These are phyloP conservation scores for Alternaria sp. DNA, from an alignment of 2,329 filamentous ascomycete species.

Conservation along the genomic window DNA sequence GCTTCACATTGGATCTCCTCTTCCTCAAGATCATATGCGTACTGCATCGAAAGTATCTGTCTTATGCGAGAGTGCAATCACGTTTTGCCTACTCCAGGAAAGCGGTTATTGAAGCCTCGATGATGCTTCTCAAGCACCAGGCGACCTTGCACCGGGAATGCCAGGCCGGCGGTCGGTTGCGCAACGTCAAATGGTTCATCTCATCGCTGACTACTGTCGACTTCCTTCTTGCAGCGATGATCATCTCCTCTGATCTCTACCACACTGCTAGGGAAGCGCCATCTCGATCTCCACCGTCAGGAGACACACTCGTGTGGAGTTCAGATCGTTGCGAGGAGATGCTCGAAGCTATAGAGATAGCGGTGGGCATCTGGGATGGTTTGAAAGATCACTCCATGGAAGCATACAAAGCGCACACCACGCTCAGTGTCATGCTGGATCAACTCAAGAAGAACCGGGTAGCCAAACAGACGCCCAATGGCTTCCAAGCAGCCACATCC, in stretches of 20 bases:
- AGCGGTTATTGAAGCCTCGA: conserved; percentile 83
- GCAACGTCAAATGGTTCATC: conserved; percentile 78
- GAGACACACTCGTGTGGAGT: conserved; percentile 53
- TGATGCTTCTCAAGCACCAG: conserved; percentile 81
- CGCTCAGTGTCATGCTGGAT: conserved; percentile 82
- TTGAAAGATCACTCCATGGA: conserved; percentile 82
- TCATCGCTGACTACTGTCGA: conserved; percentile 81
- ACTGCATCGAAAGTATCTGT: conserved; percentile 85
- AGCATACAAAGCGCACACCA: conserved; percentile 81
- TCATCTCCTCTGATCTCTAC: conserved; percentile 82
- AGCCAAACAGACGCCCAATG: conserved; percentile 34
- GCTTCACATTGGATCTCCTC: conserved; percentile 82
- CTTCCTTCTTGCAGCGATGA: conserved; percentile 84
- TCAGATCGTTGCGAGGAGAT: conserved; percentile 70
- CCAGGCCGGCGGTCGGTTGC: conserved; percentile 72
- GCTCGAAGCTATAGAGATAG: conserved; percentile 74
- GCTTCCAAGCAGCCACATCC: conserved; percentile 39
- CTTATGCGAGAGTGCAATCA: conserved; percentile 73
- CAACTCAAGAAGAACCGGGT: conserved; percentile 68
- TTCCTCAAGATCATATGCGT: conserved; percentile 90
- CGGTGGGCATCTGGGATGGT: conserved; percentile 79
- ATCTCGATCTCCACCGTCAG: conserved; percentile 42
- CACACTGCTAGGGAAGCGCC: conserved; percentile 60
- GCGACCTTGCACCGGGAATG: conserved; percentile 77
- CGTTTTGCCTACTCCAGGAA: conserved; percentile 84